Conservation (phyloP, 2,329 filamentous ascomycete species). For the Septoria petroselini region DNA sequence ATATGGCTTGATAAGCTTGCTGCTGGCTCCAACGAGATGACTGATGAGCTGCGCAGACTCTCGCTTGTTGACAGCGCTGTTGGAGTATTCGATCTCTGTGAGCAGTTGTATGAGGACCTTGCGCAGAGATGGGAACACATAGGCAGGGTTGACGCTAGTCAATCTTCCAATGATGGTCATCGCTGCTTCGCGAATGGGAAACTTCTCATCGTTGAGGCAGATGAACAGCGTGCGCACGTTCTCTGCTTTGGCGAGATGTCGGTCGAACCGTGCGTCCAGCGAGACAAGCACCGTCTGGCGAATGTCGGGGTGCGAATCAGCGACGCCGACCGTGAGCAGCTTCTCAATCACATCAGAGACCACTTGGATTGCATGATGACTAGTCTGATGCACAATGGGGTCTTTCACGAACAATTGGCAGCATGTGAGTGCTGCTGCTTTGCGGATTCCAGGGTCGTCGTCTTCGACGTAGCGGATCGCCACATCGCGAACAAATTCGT, state of each 20-base stretch:
- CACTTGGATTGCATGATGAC: constrained; percentile 92
- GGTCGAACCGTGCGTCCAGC: constrained; percentile 89
- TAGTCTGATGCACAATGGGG: constrained; percentile 96
- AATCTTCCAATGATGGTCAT: constrained; percentile 95
- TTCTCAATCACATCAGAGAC: constrained; percentile 98
- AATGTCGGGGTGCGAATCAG: constrained; percentile 83
- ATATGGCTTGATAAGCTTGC: constrained; percentile 89
- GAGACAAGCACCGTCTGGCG: constrained; percentile 83
- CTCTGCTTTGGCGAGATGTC: constrained; percentile 93
- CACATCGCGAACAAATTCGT: constrained; percentile 97
- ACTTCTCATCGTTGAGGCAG: constrained; percentile 91
- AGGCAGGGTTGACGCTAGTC: constrained; percentile 87
- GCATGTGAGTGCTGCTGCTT: constrained; percentile 92
- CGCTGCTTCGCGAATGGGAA: constrained; percentile 86
- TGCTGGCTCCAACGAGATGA: constrained; percentile 87
- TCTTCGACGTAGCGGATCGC: constrained; percentile 98
- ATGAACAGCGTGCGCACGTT: constrained; percentile 96
- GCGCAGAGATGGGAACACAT: constrained; percentile 91
- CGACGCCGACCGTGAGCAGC: constrained; percentile 88
- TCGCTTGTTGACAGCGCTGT: constrained; percentile 89
- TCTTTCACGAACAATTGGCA: constrained; percentile 97
- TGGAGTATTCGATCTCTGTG: constrained; percentile 94
- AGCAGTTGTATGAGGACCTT: constrained; percentile 95
- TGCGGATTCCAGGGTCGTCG: constrained; percentile 87
- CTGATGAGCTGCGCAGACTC: constrained; percentile 93